Evolutionary conservation across 1,139 yeast species (phyloP), one percentile per base, ranked within the genome.

Genomic region (Cylindricascospora bacillispora): DNA sequence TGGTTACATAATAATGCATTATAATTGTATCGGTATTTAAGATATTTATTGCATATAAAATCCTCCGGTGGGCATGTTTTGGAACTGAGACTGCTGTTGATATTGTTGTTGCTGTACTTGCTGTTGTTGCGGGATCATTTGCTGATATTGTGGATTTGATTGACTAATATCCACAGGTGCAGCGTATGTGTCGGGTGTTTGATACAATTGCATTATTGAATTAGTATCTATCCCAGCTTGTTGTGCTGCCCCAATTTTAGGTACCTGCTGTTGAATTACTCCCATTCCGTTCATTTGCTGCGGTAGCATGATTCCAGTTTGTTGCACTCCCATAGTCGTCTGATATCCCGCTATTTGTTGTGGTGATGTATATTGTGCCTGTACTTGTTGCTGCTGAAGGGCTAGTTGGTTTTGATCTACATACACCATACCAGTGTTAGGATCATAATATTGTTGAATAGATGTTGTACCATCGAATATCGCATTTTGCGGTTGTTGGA

Each of bases 141-240:
- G 70, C 37, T 64, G 71, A 37, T 48, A 55, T 25, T 45, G 58
- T 28, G 47, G 56, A 42, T 41, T 50, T 35, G 34, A 45, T 27
- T 38, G 54, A 24, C 31, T 47, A 26, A 45, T 36, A 33, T 44
- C 49, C 16, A 53, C 55, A 2, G 53, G 45, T 11, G 49, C 41
- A 19, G 54, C 35, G 39, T 45, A 45, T 6, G 43, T 31, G 15
- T 42, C 54, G n/a, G 54, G 57, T 29, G 42, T 51, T 35, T 41
- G 49, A 31, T 45, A 55, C 31, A 48, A 44, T 28, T 52, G 52
- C 52, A 45, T 34, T n/a, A 54, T 32, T 23, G 55, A 40, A 22
- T 39, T 39, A 31, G 46, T 34, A 35, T 33, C 40, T 24, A 35
- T 30, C 36, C 21, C 21, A 10, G 7, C 10, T 37, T 29, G 41